Evolutionary conservation across 2,329 filamentous ascomycete genomes (phyloP).

Genomic region (Colletotrichum sp.): DNA sequence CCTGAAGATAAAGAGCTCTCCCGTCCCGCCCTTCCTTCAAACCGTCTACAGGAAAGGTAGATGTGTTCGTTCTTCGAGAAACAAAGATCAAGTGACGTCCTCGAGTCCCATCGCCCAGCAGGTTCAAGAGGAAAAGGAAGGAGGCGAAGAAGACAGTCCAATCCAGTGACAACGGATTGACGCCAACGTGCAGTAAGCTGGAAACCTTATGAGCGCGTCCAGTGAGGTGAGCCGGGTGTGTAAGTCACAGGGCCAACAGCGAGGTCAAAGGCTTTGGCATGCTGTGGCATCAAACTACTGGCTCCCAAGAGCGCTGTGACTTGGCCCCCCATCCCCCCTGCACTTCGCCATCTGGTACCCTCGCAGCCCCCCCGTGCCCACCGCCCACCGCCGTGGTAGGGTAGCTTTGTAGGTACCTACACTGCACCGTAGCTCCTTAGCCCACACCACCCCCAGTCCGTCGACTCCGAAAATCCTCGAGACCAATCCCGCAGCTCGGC

Average conservation of each 20-base stretch:
- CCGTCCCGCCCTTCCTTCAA: not conserved
- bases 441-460: conserved; percentile 18
- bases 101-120: not conserved
- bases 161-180: not conserved
- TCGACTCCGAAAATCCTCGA: conserved; percentile 28
- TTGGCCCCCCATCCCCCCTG: not conserved
- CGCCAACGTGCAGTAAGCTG: conserved; percentile 7
- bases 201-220: not conserved
- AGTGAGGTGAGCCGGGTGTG: not conserved
- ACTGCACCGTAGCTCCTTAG: conserved; percentile 22
- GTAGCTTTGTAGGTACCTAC: not conserved
- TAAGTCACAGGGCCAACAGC: conserved; percentile 8
- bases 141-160: not conserved
- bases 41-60: not conserved
- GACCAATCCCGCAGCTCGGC: conserved; percentile 22
- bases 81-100: not conserved
- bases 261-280: not conserved
- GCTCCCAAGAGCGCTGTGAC: conserved; percentile 12
- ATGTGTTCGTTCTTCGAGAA: not conserved
- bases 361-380: not conserved
- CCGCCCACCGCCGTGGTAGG: not conserved
- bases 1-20: not conserved
- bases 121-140: not conserved
- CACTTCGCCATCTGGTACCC: not conserved
- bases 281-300: conserved; percentile 14